Conservation (phyloP, 805 yeast species). For the Candida methanosorbosa region DNA sequence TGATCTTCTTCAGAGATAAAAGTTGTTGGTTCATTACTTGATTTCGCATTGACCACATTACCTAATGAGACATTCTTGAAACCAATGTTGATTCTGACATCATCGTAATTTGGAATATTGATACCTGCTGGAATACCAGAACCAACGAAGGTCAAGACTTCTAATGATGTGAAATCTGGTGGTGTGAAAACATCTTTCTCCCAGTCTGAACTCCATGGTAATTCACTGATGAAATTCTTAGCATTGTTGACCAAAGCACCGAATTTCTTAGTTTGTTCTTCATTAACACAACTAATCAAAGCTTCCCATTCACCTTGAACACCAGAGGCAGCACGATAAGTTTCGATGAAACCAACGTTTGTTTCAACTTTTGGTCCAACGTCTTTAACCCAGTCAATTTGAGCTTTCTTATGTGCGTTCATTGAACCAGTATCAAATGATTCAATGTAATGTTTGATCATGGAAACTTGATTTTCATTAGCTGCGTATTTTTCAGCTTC, state of each 20-base stretch:
- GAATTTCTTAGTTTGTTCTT: conserved; percentile 77
- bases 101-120: conserved; percentile 89
- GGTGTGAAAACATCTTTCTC: conserved; percentile 86
- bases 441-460: conserved; percentile 58
- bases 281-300: conserved; percentile 81
- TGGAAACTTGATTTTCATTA: conserved; percentile 58
- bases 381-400: conserved; percentile 82
- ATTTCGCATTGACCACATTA: conserved; percentile 69
- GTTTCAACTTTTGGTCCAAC: conserved; percentile 71
- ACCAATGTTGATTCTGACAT: conserved; percentile 73
- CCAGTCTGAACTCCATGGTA: conserved; percentile 72
- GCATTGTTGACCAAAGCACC: conserved; percentile 63
- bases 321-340: conserved; percentile 88
- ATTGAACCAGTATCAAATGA: conserved; percentile 77
- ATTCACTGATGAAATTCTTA: conserved; percentile 46
- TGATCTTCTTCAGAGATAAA: conserved; percentile 49
- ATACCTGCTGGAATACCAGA: conserved; percentile 91
- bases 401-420: conserved; percentile 79
- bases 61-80: conserved; percentile 88
- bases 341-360: conserved; percentile 86
- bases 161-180: conserved; percentile 88
- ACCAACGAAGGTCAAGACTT: conserved; percentile 83
- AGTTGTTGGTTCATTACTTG: conserved; percentile 59
- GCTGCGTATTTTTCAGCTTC: conserved; percentile 59
- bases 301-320: conserved; percentile 94